These are phyloP conservation scores for Exidia glandulosa DNA, from an alignment of 768 basidiomycete species.

Conservation along the genomic window DNA sequence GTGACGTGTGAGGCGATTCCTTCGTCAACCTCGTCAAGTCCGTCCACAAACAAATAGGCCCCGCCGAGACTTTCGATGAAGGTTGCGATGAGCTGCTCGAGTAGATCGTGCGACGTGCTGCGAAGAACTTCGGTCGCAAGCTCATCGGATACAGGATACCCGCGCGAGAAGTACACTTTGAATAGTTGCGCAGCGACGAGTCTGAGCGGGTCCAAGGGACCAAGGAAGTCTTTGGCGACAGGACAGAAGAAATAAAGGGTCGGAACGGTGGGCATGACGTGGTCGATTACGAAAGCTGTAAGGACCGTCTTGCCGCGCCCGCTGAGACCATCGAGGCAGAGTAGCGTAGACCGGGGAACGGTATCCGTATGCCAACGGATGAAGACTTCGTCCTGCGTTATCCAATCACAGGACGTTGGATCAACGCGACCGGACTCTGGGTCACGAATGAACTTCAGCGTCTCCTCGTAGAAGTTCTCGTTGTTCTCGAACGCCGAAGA, in stretches of 20 bases:
- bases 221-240: background rate
- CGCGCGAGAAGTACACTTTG: background rate
- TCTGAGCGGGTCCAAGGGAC: background rate
- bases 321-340: background rate
- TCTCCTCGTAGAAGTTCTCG: too few relatives aligned
- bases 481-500: too few relatives aligned
- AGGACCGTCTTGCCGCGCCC: constrained; percentile 1
- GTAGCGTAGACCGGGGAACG: background rate
- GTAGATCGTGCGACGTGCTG: constrained; percentile 3
- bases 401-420: constrained; percentile 1
- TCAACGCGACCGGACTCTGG: too few relatives aligned
- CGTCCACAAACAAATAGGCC: constrained; percentile 17
- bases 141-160: background rate
- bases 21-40: constrained; percentile 16
- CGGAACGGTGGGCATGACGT: background rate
- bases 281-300: background rate
- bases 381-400: background rate
- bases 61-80: constrained; percentile 7
- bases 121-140: background rate
- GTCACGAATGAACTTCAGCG: too few relatives aligned
- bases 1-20: constrained; percentile 9
- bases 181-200: constrained; percentile 2
- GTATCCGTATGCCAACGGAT: too few relatives aligned
- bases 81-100: constrained; percentile 9
- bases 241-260: background rate